Percentiles rank a stretch among this genome's conserved stretches.
Evolutionary conservation across 257 asterid species (phyloP).

Genomic region (Solanum pennellii): DNA sequence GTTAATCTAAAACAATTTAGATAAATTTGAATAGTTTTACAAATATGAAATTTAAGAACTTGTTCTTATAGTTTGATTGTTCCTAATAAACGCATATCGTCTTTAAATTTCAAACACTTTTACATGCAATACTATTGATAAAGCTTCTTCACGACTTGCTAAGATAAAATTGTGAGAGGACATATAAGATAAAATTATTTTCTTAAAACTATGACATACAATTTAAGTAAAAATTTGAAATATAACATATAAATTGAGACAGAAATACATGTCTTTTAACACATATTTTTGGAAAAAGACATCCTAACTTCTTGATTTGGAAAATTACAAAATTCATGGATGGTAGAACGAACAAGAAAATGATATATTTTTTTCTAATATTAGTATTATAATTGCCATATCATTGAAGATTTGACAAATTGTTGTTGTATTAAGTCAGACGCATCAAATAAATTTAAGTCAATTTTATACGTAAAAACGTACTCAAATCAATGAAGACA

Average conservation of each 20-base stretch:
- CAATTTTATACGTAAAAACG: not conserved
- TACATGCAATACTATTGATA: not conserved
- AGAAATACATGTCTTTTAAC: not conserved
- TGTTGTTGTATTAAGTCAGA: not conserved
- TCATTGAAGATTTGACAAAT: not conserved
- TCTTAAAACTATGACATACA: not conserved
- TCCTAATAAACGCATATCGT: not conserved
- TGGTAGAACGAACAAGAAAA: not conserved
- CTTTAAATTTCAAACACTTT: not conserved
- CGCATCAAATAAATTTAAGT: not conserved
- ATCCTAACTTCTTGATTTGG: constrained; percentile 3
- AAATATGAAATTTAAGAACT: not conserved
- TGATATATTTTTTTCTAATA: not conserved
- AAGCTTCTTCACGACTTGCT: not conserved
- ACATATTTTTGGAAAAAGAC: not conserved
- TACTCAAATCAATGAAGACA: not conserved
- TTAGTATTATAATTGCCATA: not conserved
- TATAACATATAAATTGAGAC: not conserved
- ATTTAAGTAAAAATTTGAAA: not conserved
- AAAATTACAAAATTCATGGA: not conserved
- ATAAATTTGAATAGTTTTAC: not conserved
- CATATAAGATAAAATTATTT: not conserved
- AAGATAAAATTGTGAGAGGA: not conserved
- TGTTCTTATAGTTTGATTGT: not conserved
- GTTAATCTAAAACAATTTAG: not conserved